phyloP scores from a whole-genome alignment of 2,329 filamentous ascomycete genomes.

The Kalmusia sp. region DNA sequence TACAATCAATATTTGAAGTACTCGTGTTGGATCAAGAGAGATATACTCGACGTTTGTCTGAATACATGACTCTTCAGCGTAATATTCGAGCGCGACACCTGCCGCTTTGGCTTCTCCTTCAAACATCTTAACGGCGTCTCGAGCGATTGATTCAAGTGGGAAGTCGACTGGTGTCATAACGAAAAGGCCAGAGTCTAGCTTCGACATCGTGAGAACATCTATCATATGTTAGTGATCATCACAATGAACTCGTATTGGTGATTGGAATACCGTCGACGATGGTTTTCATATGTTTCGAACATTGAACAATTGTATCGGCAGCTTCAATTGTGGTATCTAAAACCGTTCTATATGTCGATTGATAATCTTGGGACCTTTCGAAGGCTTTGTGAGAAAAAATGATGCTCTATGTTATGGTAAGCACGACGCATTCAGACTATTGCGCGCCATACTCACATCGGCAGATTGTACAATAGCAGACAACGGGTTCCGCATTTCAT shows the following conservation, averaged over 20 bases:
- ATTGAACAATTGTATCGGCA: constrained; percentile 52
- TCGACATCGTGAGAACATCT: constrained; percentile 49
- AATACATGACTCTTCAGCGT: constrained; percentile 46
- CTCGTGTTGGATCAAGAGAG: constrained; percentile 50
- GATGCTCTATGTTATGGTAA: constrained; percentile 9
- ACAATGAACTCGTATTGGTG: background rate
- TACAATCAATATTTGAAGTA: constrained; percentile 43
- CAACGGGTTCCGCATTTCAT: constrained; percentile 55
- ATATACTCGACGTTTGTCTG: constrained; percentile 47
- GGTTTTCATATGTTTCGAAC: constrained; percentile 53
- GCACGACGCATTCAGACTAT: constrained; percentile 14
- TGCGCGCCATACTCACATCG: constrained; percentile 42
- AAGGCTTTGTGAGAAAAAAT: constrained; percentile 19
- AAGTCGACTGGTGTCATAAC: constrained; percentile 50
- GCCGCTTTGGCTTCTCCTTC: constrained; percentile 41
- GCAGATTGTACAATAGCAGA: constrained; percentile 53
- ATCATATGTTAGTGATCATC: constrained; percentile 31
- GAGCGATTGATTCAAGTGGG: constrained; percentile 41
- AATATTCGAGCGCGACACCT: constrained; percentile 33
- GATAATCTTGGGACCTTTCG: background rate
- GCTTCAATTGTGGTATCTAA: constrained; percentile 39
- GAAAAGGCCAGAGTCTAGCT: constrained; percentile 52
- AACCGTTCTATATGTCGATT: background rate
- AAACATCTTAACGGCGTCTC: constrained; percentile 47
- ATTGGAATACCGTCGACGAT: constrained; percentile 50